These are phyloP conservation scores for Cladorrhinum sp. DNA, from an alignment of 2,329 filamentous ascomycete species.

Conservation along the genomic window DNA sequence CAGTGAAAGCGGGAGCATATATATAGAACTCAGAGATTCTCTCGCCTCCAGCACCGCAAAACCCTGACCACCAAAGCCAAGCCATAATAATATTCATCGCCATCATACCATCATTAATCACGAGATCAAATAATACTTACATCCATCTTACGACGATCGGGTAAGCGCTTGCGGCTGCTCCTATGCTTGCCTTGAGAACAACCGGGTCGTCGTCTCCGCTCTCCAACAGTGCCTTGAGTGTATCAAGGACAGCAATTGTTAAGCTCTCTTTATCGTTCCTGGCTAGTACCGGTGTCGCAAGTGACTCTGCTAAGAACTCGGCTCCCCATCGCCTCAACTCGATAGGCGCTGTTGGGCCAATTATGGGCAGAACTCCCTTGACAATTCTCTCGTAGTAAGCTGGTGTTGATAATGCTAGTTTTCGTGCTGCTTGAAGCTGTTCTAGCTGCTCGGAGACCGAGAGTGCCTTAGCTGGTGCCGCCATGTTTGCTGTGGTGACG, in stretches of 20 bases:
- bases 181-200: constrained; percentile 82
- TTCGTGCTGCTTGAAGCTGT: constrained; percentile 86
- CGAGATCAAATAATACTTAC: constrained; percentile 58
- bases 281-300: constrained; percentile 82
- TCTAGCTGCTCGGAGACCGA: constrained; percentile 73
- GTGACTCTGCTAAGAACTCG: constrained; percentile 93
- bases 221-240: constrained; percentile 67
- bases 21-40: neutral
- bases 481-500: constrained; percentile 42
- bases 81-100: neutral
- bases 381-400: constrained; percentile 90
- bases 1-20: neutral
- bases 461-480: constrained; percentile 44
- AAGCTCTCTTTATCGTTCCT: constrained; percentile 77
- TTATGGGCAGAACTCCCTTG: constrained; percentile 87
- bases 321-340: constrained; percentile 93
- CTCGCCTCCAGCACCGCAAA: neutral
- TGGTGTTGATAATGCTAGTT: constrained; percentile 81
- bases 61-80: neutral
- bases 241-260: constrained; percentile 73
- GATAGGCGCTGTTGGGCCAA: constrained; percentile 69
- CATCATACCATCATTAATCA: neutral
- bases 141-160: constrained; percentile 89
- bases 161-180: constrained; percentile 89
- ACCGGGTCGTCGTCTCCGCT: constrained; percentile 71